phyloP scores from a whole-genome alignment of 768 basidiomycete genomes.

The Amanita phalloides region DNA sequence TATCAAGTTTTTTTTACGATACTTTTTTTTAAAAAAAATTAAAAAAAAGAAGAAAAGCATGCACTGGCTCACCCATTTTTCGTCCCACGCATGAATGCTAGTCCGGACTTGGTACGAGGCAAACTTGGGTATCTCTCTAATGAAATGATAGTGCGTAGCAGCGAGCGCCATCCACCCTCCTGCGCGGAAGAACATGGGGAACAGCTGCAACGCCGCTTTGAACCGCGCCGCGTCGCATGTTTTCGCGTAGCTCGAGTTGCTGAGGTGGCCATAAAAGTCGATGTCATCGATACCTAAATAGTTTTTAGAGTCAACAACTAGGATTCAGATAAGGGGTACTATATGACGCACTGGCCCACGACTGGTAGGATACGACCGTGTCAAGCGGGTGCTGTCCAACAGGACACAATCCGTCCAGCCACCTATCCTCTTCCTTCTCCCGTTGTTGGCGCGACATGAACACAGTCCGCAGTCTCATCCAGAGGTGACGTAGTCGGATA shows the following conservation, averaged over 20 bases:
- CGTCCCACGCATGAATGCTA: conserved; percentile 53
- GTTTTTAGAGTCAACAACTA: neutral
- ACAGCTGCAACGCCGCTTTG: conserved; percentile 33
- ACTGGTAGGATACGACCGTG: conserved; percentile 24
- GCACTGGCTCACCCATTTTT: conserved; percentile 57
- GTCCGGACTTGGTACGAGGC: conserved; percentile 50
- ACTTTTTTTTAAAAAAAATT: no score
- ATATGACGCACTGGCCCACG: conserved; percentile 48
- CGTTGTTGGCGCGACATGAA: conserved; percentile 25
- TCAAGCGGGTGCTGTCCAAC: conserved; percentile 51
- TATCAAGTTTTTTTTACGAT: neutral
- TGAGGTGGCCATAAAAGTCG: conserved; percentile 67
- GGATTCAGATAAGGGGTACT: neutral
- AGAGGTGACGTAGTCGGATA: conserved; percentile 20
- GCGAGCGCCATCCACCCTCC: conserved; percentile 57
- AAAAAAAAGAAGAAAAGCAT: no score
- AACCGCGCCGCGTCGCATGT: conserved; percentile 38
- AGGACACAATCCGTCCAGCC: conserved; percentile 37
- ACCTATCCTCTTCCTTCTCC: conserved; percentile 25
- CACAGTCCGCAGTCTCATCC: conserved; percentile 22
- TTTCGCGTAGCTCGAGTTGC: conserved; percentile 77
- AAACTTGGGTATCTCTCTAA: conserved; percentile 61
- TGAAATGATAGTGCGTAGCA: conserved; percentile 62
- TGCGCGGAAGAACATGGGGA: conserved; percentile 45
- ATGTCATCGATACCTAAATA: conserved; percentile 50